A percentile compares a stretch with the other conserved stretches of the same genome.
These are phyloP conservation scores for Epichloe baconii DNA, from an alignment of 2,329 filamentous ascomycete species.

Conservation along the genomic window DNA sequence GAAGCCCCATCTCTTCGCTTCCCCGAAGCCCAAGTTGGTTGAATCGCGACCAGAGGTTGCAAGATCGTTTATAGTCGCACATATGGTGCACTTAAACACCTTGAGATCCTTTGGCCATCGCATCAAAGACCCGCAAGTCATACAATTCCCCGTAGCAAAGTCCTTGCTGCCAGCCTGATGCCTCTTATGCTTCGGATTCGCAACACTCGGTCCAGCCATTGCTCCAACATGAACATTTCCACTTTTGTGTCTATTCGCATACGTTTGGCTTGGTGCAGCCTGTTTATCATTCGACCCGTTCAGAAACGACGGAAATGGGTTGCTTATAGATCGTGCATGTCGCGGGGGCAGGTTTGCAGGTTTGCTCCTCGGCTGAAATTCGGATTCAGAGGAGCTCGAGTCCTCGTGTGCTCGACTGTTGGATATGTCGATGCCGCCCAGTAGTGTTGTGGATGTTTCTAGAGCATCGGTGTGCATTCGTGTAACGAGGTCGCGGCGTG, in stretches of 20 bases:
- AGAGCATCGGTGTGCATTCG: slow-evolving; percentile 24
- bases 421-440: slow-evolving; percentile 15
- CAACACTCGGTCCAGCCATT: slow-evolving; percentile 6
- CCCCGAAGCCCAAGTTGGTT: background rate
- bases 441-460: slow-evolving; percentile 18
- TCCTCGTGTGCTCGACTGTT: slow-evolving; percentile 20
- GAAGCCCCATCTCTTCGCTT: slow-evolving; percentile 3
- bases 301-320: slow-evolving; percentile 65
- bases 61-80: slow-evolving; percentile 74
- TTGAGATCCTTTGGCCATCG: slow-evolving; percentile 63
- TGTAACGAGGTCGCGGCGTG: slow-evolving; percentile 21
- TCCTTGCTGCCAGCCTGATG: slow-evolving; percentile 34
- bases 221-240: slow-evolving; percentile 17
- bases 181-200: slow-evolving; percentile 18
- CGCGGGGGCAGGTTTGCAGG: slow-evolving; percentile 10
- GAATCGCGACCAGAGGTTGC: slow-evolving; percentile 13
- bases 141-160: slow-evolving; percentile 60
- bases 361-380: slow-evolving; percentile 19
- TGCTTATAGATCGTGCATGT: slow-evolving; percentile 54
- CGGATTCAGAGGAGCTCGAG: slow-evolving; percentile 33
- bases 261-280: slow-evolving; percentile 21
- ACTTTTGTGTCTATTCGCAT: slow-evolving; percentile 18
- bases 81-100: slow-evolving; percentile 72
- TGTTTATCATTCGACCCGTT: slow-evolving; percentile 43
- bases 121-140: slow-evolving; percentile 73